Evolutionary conservation across 768 basidiomycete genomes (phyloP).

Genomic region (Hebeloma cylindrosporum): DNA sequence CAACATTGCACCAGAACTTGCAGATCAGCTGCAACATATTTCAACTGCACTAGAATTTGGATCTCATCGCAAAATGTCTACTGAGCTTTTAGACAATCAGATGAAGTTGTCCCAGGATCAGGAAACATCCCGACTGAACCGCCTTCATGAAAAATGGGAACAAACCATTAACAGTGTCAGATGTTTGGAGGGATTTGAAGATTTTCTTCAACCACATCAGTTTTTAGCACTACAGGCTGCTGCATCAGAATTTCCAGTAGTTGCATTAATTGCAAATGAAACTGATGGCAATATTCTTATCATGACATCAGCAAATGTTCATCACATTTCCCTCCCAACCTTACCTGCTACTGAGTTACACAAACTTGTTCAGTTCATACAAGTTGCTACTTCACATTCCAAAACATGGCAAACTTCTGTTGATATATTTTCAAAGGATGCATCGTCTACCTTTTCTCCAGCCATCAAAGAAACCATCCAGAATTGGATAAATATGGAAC

Average conservation of each 20-base stretch:
- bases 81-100: background rate
- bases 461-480: background rate
- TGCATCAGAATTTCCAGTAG: slow-evolving; percentile 3
- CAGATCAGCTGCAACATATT: slow-evolving; percentile 2
- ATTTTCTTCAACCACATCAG: slow-evolving; percentile 9
- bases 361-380: slow-evolving; percentile 6
- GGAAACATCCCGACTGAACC: background rate
- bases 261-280: slow-evolving; percentile 8
- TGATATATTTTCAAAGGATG: too few relatives aligned
- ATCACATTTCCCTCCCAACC: background rate
- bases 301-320: slow-evolving; percentile 3
- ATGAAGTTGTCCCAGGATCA: slow-evolving; percentile 1
- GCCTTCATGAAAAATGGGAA: slow-evolving; percentile 5
- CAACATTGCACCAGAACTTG: slow-evolving; percentile 3
- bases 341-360: background rate
- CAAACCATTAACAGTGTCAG: slow-evolving; percentile 1
- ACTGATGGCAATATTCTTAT: slow-evolving; percentile 8
- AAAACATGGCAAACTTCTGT: background rate
- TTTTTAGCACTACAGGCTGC: slow-evolving; percentile 5
- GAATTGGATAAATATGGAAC: background rate
- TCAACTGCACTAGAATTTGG: slow-evolving; percentile 1
- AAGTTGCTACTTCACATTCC: background rate
- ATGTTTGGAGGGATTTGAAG: slow-evolving; percentile 5
- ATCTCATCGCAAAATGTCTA: background rate
- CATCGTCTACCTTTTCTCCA: background rate